These are phyloP conservation scores for Fusarium napiforme DNA, from an alignment of 2,329 filamentous ascomycete genomes.

Conservation along the genomic window DNA sequence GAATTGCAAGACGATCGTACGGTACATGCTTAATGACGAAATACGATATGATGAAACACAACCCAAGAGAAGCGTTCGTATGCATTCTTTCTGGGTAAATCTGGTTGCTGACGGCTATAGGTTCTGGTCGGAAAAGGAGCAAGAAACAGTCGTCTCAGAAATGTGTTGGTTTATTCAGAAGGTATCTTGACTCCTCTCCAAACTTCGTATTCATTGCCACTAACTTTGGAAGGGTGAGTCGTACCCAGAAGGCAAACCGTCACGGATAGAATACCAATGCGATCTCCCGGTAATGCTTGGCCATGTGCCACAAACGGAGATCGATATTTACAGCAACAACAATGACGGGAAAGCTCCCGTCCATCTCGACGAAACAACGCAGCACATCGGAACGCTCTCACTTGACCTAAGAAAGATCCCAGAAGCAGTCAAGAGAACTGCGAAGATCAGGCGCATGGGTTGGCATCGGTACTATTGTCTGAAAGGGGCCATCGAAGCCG, in stretches of 20 bases:
- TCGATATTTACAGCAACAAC: slow-evolving; percentile 52
- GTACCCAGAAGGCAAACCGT: slow-evolving; percentile 51
- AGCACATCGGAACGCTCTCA: slow-evolving; percentile 49
- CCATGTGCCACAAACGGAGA: slow-evolving; percentile 51
- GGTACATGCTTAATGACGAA: slow-evolving; percentile 51
- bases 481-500: slow-evolving; percentile 51
- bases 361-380: slow-evolving; percentile 46
- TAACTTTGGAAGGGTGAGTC: slow-evolving; percentile 49
- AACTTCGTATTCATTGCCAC: neutral
- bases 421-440: slow-evolving; percentile 45
- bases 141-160: slow-evolving; percentile 50
- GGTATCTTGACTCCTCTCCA: slow-evolving; percentile 37
- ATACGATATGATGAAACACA: slow-evolving; percentile 52
- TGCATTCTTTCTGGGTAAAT: neutral
- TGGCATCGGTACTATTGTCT: slow-evolving; percentile 53
- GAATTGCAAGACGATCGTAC: slow-evolving; percentile 52
- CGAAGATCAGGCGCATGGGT: slow-evolving; percentile 50
- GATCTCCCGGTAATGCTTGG: slow-evolving; percentile 52
- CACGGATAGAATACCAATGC: slow-evolving; percentile 52
- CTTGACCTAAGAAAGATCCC: slow-evolving; percentile 52
- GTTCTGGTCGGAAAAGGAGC: slow-evolving; percentile 53
- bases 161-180: slow-evolving; percentile 56
- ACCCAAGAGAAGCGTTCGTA: slow-evolving; percentile 51
- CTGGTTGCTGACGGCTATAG: slow-evolving; percentile 40
- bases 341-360: slow-evolving; percentile 47